These are phyloP conservation scores for Aechmea fasciata DNA, from an alignment of 176 grass and related monocot genomes.

Conservation along the genomic window DNA sequence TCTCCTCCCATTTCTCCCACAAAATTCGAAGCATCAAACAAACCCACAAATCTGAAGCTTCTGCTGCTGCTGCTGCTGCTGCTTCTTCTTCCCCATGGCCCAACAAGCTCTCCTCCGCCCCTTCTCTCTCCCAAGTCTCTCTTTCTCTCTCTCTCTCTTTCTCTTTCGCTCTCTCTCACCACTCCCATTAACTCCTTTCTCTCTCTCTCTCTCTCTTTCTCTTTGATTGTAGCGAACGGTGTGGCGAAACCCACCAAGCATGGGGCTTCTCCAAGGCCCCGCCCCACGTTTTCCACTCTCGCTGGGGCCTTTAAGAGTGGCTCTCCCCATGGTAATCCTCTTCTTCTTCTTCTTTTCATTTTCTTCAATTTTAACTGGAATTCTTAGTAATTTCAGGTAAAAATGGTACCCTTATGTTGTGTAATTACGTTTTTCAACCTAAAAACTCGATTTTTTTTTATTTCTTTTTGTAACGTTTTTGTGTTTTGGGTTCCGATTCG, in stretches of 20 bases:
- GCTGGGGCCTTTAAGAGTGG: conserved; percentile 29
- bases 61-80: background rate
- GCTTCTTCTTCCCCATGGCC: background rate
- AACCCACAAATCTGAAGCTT: too few relatives aligned
- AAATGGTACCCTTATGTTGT: too few relatives aligned
- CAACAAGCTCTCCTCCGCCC: background rate
- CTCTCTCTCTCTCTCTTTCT: background rate
- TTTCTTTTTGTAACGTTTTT: too few relatives aligned
- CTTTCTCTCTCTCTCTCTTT: background rate
- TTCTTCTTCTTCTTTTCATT: background rate
- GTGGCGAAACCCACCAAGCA: background rate
- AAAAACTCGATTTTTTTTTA: too few relatives aligned
- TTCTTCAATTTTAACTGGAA: background rate
- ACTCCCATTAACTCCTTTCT: background rate
- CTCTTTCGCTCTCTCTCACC: background rate
- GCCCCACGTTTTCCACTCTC: background rate
- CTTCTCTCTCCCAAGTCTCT: background rate
- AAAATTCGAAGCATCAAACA: too few relatives aligned
- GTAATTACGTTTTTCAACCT: too few relatives aligned
- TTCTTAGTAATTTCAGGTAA: background rate
- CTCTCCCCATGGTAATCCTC: conserved; percentile 16
- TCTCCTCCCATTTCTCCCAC: too few relatives aligned
- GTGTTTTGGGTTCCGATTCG: too few relatives aligned
- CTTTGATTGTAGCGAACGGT: background rate
- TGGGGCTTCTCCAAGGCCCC: background rate